These are phyloP conservation scores for Colletotrichum kahawae DNA, from an alignment of 2,329 filamentous ascomycete species.

Conservation along the genomic window DNA sequence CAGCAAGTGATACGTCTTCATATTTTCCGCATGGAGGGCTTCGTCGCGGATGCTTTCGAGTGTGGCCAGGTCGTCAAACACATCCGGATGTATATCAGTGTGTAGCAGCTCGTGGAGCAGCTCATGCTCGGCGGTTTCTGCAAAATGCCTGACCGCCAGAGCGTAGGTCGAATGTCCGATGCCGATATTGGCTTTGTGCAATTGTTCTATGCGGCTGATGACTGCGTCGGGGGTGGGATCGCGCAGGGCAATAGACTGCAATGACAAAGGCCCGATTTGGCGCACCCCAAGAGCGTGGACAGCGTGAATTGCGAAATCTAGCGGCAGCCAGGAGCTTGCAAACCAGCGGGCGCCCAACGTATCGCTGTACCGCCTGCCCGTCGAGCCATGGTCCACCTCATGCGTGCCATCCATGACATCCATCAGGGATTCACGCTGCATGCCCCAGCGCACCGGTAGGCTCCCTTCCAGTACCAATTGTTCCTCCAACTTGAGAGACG, in stretches of 20 bases:
- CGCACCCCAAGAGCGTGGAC: conserved; percentile 74
- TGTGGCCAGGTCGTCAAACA: conserved; percentile 53
- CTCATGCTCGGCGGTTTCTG: conserved; percentile 56
- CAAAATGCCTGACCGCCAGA: conserved; percentile 68
- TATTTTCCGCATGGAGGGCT: conserved; percentile 41
- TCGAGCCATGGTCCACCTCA: conserved; percentile 42
- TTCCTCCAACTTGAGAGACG: conserved; percentile 43
- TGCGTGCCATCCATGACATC: conserved; percentile 42
- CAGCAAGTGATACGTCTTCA: conserved; percentile 48
- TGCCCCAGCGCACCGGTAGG: background rate
- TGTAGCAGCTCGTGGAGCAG: conserved; percentile 50
- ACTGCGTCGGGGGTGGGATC: conserved; percentile 62
- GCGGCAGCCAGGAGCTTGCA: conserved; percentile 71
- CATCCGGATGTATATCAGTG: conserved; percentile 60
- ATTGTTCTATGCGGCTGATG: conserved; percentile 60
- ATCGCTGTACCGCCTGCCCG: conserved; percentile 64
- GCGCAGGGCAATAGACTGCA: conserved; percentile 78
- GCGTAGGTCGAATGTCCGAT: conserved; percentile 69
- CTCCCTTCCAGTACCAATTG: conserved; percentile 24
- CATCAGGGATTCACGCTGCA: conserved; percentile 26
- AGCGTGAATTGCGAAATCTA: conserved; percentile 74
- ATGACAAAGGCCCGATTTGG: conserved; percentile 74
- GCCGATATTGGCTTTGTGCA: conserved; percentile 67
- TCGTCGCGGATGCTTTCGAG: conserved; percentile 43
- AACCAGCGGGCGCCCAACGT: conserved; percentile 80